Evolutionary conservation across 495 filamentous ascomycete genomes (phyloP), one percentile per base, ranked within the genome.

Genomic region (Penicillium turbatum): DNA sequence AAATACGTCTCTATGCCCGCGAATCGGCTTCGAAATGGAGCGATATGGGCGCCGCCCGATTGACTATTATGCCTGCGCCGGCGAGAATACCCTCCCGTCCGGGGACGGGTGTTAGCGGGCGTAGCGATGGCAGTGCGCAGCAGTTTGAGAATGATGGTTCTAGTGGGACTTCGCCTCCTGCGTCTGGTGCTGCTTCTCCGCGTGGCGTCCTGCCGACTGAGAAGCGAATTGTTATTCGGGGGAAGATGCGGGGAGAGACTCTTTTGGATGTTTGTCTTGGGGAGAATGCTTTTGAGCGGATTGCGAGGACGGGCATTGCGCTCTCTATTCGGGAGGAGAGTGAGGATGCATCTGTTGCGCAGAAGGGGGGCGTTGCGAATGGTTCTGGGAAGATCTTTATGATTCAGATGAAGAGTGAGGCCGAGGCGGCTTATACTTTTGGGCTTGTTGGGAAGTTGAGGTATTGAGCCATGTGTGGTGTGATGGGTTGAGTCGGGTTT

Each of bases 261-360:
- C 64, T 95, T 54, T 73, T 97, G 0, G 93, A 98, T 67, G 88
- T 86, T 2, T 89, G 90, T 54, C 74, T 98, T 3, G 86, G 85
- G 4, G 87, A 88, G 67, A 86, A 80, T 56, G 88, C 86, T 48
- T 98, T 98, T 65, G 87, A 90, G 62, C 78, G 88, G 7, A 76
- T 96, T 27, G 92, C 87, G 0, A 76, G 86, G 43, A 87, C 84
- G 37, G 93, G 93, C 7, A 89, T 98, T 61, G 88, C 90, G 12
- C 78, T 95, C 43, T 91, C 84, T 50, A 85, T 97, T 10, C 90
- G 90, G 81, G 87, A 92, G 62, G 88, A 93, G 63, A 77, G 85
- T 36, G 76, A 84, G 19, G 88, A 86, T 21, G 89, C 88, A 10
- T 72, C 78, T 1, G 82, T 83, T 27, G 82, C 83, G 1, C 76